These are phyloP conservation scores for Aspergillus awamori DNA, from an alignment of 2,329 filamentous ascomycete species.

Conservation along the genomic window DNA sequence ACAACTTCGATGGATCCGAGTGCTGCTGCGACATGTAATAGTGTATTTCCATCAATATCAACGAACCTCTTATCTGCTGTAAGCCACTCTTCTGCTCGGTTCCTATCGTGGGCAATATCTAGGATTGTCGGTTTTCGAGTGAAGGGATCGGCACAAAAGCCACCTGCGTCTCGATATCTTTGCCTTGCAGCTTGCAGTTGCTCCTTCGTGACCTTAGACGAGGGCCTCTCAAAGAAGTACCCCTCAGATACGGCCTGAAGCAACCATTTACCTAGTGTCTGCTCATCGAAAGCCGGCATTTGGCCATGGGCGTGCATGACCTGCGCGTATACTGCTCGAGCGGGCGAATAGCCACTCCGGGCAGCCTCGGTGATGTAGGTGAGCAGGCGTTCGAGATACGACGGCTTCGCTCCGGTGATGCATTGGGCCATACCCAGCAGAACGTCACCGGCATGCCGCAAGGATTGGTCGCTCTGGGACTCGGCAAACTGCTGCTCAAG, in stretches of 20 bases:
- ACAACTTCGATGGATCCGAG: conserved; percentile 22
- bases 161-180: conserved; percentile 26
- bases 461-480: conserved; percentile 15
- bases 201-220: neutral
- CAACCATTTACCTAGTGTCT: conserved; percentile 25
- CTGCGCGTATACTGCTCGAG: conserved; percentile 31
- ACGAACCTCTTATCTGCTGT: conserved; percentile 17
- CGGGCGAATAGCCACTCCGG: conserved; percentile 25
- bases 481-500: conserved; percentile 28
- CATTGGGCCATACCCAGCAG: conserved; percentile 32
- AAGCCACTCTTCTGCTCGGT: conserved; percentile 17
- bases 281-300: conserved; percentile 20
- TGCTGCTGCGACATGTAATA: conserved; percentile 30
- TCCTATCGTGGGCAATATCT: conserved; percentile 12
- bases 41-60: conserved; percentile 29
- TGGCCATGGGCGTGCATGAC: conserved; percentile 28
- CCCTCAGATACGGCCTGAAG: conserved; percentile 30
- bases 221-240: conserved; percentile 23
- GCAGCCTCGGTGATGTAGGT: conserved; percentile 28
- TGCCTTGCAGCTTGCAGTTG: conserved; percentile 21
- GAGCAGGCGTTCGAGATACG: conserved; percentile 28
- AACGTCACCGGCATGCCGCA: conserved; percentile 26
- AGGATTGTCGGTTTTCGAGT: conserved; percentile 21
- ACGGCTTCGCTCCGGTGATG: conserved; percentile 27
- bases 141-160: conserved; percentile 30